Base-by-base conservation (phyloP, 1,284 basidiomycete species). In the Austropuccinia psidii region DNA sequence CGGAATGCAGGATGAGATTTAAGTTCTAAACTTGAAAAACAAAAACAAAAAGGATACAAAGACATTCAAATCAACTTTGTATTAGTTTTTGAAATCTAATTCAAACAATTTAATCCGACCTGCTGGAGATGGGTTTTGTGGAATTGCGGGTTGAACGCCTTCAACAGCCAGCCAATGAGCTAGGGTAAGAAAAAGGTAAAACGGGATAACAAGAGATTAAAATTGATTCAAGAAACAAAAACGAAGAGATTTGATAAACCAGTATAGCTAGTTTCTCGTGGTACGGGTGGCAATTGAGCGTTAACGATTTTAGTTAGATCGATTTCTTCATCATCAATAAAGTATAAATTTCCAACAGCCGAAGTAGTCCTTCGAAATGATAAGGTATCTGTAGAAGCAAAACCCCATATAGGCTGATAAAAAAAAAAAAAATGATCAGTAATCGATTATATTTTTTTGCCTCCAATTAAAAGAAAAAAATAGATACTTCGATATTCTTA, bases 121-220 rank as follows among this genome's bases (percentile, higher is more conserved):
- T 17, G 80, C 78, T 19, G 83, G 83, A 1, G 92, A 89, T 0
- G 96, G 96, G 79, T 98, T 99, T 81, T 98, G 93, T 6, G 93
- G 92, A 50, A 97, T 90, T 19, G 94, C 86, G 0, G 96, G 95
- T 80, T 98, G 95, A 3, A 99, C 90, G 43, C 96, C 95, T 80
- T 99, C 95, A 29, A 98, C 92, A 0, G 95, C 94, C 27, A 99
- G 85, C 96, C 95, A 98, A 80, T 98, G 95, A 4, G 93, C 92
- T 29, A 39, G n/a, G 45, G 45, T 31, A 50, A 8, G n/a, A 37
- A n/a, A 55, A 29, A 5, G 27, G 11, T 80, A 80, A 15, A 74
- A 55, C 24, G 78, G 80, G 33, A 57, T 50, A 0, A 79, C 75
- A 0, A 80, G 80, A 13, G 79, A 75, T 8, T 79, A 78, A 64